These are phyloP conservation scores for Pogostemon cablin DNA, from an alignment of 257 asterid genomes.

Conservation along the genomic window DNA sequence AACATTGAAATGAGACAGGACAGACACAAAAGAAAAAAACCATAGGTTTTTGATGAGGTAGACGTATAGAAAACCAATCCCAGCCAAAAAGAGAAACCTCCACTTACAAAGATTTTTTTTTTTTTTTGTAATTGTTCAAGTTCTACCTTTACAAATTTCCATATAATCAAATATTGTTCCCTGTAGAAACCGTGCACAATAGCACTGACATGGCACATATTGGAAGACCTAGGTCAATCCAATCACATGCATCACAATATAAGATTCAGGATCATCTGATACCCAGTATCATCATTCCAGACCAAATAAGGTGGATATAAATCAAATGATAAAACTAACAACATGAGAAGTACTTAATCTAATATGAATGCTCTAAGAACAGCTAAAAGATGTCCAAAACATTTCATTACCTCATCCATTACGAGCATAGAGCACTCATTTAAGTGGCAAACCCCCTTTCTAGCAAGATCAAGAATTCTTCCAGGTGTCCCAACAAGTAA, in stretches of 20 bases:
- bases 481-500: conserved; percentile 87
- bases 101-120: background rate
- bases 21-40: conserved; percentile 21
- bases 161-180: background rate
- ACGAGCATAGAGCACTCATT: conserved; percentile 63
- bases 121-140: background rate
- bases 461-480: conserved; percentile 76
- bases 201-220: background rate
- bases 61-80: conserved; percentile 12
- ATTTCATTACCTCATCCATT: conserved; percentile 74
- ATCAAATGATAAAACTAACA: conserved; percentile 3
- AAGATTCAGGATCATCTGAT: conserved; percentile 1
- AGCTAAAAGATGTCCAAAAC: conserved; percentile 19
- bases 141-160: background rate
- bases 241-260: conserved; percentile 18
- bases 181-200: conserved; percentile 3
- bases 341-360: background rate
- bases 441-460: conserved; percentile 59
- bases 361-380: background rate
- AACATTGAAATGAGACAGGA: conserved; percentile 20
- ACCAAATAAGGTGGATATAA: background rate
- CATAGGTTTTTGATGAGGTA: background rate
- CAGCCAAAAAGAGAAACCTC: background rate
- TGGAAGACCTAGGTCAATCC: conserved; percentile 4
- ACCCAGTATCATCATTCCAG: conserved; percentile 8